phyloP scores from a whole-genome alignment of 78 protist genomes.

The Fonticula alba region DNA sequence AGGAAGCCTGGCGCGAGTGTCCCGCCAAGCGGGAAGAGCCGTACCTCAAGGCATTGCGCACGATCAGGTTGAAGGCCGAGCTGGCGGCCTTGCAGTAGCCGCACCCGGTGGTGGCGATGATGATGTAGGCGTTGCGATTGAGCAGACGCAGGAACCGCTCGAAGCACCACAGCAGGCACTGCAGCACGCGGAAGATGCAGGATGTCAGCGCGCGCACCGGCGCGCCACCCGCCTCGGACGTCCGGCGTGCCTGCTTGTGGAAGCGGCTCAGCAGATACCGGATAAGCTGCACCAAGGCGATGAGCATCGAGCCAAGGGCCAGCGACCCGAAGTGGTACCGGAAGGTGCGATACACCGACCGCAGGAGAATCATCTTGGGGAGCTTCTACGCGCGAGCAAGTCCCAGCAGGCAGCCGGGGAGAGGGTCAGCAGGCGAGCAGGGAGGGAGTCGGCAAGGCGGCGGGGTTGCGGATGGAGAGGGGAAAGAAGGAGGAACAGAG shows the following conservation, averaged over 20 bases:
- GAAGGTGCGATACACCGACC: constrained; percentile 7
- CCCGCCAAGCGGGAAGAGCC: too few species aligned
- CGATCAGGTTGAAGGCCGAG: constrained; percentile 14
- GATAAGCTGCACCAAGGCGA: constrained; percentile 32
- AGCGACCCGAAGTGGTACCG: constrained; percentile 43
- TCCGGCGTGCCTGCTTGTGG: not conserved
- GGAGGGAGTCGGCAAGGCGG: too few species aligned
- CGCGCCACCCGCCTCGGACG: too few species aligned
- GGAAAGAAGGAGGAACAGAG: too few species aligned
- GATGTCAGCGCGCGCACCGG: too few species aligned
- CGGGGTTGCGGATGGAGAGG: too few species aligned
- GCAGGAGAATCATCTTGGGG: not conserved
- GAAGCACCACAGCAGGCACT: constrained; percentile 16
- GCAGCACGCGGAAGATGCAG: not conserved
- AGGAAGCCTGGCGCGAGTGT: too few species aligned
- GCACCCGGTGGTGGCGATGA: constrained; percentile 30
- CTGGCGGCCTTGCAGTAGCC: constrained; percentile 22
- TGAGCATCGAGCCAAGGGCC: constrained; percentile 35
- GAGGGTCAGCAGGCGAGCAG: too few species aligned
- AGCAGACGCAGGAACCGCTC: constrained; percentile 36
- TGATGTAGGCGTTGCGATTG: constrained; percentile 47
- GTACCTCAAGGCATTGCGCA: constrained; percentile 12
- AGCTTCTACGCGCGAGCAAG: too few species aligned
- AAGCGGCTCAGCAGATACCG: constrained; percentile 13
- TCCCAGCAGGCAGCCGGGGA: too few species aligned